Evolutionary conservation across 2,329 filamentous ascomycete species (phyloP), one percentile per base, ranked within the genome.

Genomic region (Epichloe glyceriae): DNA sequence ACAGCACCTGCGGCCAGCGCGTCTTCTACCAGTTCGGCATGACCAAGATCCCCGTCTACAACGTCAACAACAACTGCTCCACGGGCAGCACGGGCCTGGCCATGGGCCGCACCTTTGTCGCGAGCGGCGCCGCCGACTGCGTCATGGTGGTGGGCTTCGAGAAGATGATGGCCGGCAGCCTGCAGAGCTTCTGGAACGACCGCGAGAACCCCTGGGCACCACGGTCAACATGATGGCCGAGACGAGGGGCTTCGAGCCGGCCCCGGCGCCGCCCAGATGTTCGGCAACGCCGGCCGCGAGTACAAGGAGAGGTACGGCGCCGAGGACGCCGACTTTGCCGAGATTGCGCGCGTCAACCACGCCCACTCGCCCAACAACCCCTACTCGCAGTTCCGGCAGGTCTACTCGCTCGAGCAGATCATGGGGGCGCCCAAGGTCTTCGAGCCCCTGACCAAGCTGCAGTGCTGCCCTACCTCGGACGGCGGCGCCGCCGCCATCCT

Each of bases 11-110:
- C 69, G 91, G 91, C 46, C 91, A 97, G 74, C 85, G 91, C 57
- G 90, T 97, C 63, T 96, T 97, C 72, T 97, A 97, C 72, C 91
- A 97, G 71, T 96, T 97, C 68, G 93, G 91, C 73, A 90, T 97
- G 84, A 96, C 90, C 42, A 78, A 85, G 63, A 96, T 97, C 60
- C 91, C 91, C 62, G 88, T 97, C 65, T 90, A 94, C 76, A 97
- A 97, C 64, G 88, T 95, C 64, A 97, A 96, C 79, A 97, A 97
- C 77, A 96, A 96, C 74, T 97, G 91, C 76, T 88, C 87, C 4
- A 97, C 91, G 0, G 93, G 91, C n/a, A 89, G 85, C 4, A 95
- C 91, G 0, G 93, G 91, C 8, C 73, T 97, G 52, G 83, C 83
- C 64, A 85, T 97, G 78, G 93, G 79, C 2, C 76, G 89, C 35